Percentiles rank a stretch among this genome's conserved stretches.
Conservation (phyloP, 2,329 filamentous ascomycete species). For the Phialophora verrucosa region DNA sequence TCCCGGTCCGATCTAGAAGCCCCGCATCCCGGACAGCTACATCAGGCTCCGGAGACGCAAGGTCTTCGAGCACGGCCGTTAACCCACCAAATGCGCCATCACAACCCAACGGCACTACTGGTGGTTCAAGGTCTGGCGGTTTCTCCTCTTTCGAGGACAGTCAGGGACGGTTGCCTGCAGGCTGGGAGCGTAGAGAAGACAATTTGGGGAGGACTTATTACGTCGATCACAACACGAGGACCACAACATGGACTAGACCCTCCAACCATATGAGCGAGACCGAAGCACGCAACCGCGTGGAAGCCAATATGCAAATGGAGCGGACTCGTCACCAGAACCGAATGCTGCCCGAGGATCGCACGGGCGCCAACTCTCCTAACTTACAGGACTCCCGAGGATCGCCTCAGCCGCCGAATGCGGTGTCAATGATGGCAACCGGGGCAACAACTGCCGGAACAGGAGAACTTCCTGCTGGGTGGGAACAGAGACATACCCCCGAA, state of each 20-base stretch:
- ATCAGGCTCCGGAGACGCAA: slow-evolving; percentile 40
- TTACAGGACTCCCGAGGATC: slow-evolving; percentile 60
- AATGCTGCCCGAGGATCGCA: slow-evolving; percentile 93
- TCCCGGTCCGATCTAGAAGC: slow-evolving; percentile 41
- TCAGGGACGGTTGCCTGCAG: slow-evolving; percentile 88
- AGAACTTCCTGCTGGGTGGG: slow-evolving; percentile 94
- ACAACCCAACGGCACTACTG: slow-evolving; percentile 24
- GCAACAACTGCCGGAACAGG: slow-evolving; percentile 90
- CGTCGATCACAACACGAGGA: slow-evolving; percentile 95
- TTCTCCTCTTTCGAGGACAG: slow-evolving; percentile 95
- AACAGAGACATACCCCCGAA: slow-evolving; percentile 93
- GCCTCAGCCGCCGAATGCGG: slow-evolving; percentile 55
- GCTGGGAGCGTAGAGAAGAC: slow-evolving; percentile 96
- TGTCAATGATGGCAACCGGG: slow-evolving; percentile 92
- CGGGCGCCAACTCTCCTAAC: slow-evolving; percentile 88
- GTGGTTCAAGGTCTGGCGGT: slow-evolving; percentile 55
- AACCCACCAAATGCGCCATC: slow-evolving; percentile 44
- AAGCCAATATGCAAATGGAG: slow-evolving; percentile 91
- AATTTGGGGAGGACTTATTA: slow-evolving; percentile 96
- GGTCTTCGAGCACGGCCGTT: slow-evolving; percentile 42
- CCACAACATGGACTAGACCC: slow-evolving; percentile 94
- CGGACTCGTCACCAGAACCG: slow-evolving; percentile 92
- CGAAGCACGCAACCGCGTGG: slow-evolving; percentile 77
- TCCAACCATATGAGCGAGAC: slow-evolving; percentile 77
- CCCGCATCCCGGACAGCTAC: slow-evolving; percentile 41